Evolutionary conservation across 2,329 filamentous ascomycete species (phyloP), one percentile per base, ranked within the genome.

Genomic region (Chrysosporium keratinophilum): DNA sequence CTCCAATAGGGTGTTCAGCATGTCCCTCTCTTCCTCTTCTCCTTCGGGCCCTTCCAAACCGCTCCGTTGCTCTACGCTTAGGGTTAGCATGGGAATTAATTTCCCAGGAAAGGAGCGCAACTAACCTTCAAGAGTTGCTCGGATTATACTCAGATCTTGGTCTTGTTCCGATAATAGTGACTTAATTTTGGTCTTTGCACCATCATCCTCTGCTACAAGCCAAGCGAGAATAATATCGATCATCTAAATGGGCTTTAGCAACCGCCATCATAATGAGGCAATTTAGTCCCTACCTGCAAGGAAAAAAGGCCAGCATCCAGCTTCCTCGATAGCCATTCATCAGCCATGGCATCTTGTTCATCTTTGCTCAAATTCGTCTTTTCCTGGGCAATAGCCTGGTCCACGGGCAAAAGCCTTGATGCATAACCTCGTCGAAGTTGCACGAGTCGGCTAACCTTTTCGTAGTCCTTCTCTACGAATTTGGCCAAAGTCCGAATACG

Each of bases 391-490:
- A 90, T 84, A 49, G 77, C 73, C 50, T 76, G 70, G 50, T 90
- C 85, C 0, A 87, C 82, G 0, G 76, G 72, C 0, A 71, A 73
- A 1, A 94, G 70, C 14, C 80, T 77, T 0, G 76, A 73, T 0
- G 79, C 78, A 65, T 89, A 95, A 11, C 87, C 84, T 46, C 80
- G 73, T 40, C 90, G 80, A 46, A 96, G 69, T 56, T 78, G 75
- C 35, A 95, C 68, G 3, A 97, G 74, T 65, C 83, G 87, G 5
- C 66, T 72, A 37, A 88, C 81, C 74, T 97, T 97, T 60, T 80
- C 88, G 66, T 94, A 95, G 59, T 95, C 83, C 65, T 88, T 95
- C 68, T 98, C 93, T 15, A 95, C 85, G 63, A 97, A 97, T 65
- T 98, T 98, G 46, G 90, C 91, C 3, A 97, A 77, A 0, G 85